phyloP scores from a whole-genome alignment of 108 stramenopile species.

The Cyclotella cryptica region DNA sequence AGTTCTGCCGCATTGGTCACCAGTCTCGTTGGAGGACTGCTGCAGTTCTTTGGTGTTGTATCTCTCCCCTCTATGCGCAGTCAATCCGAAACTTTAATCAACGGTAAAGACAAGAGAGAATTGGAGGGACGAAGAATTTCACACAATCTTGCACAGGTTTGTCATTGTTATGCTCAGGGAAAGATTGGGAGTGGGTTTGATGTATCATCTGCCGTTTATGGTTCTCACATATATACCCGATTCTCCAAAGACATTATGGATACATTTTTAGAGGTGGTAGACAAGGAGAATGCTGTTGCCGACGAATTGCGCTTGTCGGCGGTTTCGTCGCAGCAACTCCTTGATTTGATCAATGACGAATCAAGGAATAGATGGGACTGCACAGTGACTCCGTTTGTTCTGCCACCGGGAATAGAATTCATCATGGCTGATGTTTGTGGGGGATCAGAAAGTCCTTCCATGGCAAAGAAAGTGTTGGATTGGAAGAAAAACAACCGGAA shows the following conservation, averaged over 20 bases:
- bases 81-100: not conserved
- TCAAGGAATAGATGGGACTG: conserved; percentile 66
- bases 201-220: conserved; percentile 89
- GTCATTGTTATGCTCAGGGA: conserved; percentile 94
- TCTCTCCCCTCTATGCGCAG: conserved; percentile 2
- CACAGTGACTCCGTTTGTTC: conserved; percentile 56
- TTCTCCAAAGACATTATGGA: conserved; percentile 73
- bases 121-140: conserved; percentile 53
- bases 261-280: conserved; percentile 63
- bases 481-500: conserved; percentile 72
- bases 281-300: conserved; percentile 13
- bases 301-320: conserved; percentile 23
- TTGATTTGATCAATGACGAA: conserved; percentile 35
- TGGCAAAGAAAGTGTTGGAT: conserved; percentile 87
- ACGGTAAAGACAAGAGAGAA: not conserved
- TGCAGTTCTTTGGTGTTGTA: conserved; percentile 49
- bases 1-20: conserved; percentile 92
- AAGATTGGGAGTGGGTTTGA: conserved; percentile 98
- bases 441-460: conserved; percentile 93
- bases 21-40: conserved; percentile 85
- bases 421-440: conserved; percentile 96
- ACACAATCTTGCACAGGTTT: conserved; percentile 93
- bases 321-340: conserved; percentile 12
- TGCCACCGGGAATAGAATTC: conserved; percentile 76
- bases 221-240: conserved; percentile 89